Percentiles rank a stretch among this genome's conserved stretches.
Conservation (phyloP, 495 filamentous ascomycete species). For the Trichocladium antarcticum region DNA sequence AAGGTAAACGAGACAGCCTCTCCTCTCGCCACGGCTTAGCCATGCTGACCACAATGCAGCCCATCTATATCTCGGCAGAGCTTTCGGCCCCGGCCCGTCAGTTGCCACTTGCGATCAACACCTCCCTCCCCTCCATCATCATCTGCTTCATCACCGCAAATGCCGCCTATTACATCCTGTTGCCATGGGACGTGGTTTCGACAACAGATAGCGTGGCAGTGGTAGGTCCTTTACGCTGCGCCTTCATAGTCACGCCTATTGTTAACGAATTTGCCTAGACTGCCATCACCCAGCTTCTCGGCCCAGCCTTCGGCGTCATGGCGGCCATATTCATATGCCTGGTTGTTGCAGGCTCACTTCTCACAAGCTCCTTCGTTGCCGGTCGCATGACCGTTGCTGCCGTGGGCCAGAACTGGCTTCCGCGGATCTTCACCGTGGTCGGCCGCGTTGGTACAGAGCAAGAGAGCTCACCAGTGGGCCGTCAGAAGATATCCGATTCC, state of each 20-base stretch:
- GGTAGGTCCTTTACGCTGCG: constrained; percentile 27
- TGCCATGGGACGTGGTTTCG: constrained; percentile 43
- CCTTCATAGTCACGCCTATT: background rate
- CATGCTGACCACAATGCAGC: constrained; percentile 23
- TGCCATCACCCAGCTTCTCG: constrained; percentile 42
- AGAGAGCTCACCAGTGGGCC: background rate
- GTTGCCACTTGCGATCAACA: constrained; percentile 46
- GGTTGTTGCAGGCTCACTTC: constrained; percentile 42
- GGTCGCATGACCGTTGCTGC: constrained; percentile 48
- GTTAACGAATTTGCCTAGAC: constrained; percentile 29
- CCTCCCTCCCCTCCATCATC: constrained; percentile 44
- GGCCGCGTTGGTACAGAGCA: constrained; percentile 25
- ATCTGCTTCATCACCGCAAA: constrained; percentile 44
- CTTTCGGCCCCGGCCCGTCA: constrained; percentile 39
- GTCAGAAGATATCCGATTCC: constrained; percentile 13
- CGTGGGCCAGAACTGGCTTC: constrained; percentile 42
- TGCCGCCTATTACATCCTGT: constrained; percentile 44
- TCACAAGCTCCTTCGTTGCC: constrained; percentile 46
- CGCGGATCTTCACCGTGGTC: constrained; percentile 32
- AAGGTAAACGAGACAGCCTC: constrained; percentile 31
- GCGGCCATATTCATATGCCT: constrained; percentile 43
- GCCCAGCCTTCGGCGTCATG: constrained; percentile 35
- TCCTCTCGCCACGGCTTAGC: background rate
- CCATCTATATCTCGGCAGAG: constrained; percentile 46
- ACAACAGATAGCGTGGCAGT: constrained; percentile 46